Evolutionary conservation across 73 alveolate genomes (phyloP), one percentile per base, ranked within the genome.

Genomic region (Urostyla sp.): DNA sequence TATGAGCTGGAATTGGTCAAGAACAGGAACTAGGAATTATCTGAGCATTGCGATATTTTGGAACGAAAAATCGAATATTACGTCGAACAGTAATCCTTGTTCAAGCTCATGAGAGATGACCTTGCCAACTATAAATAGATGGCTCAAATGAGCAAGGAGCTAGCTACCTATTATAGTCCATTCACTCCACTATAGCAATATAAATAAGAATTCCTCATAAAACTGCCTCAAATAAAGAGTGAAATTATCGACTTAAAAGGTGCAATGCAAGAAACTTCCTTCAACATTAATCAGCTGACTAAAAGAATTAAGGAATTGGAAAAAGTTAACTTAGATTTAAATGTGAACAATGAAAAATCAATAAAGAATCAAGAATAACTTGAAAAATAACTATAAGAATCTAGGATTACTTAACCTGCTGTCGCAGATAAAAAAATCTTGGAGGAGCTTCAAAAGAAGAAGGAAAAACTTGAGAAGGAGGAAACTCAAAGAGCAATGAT

Each of bases 81-180:
- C 53, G 75, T 40, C 1, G 91, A 83, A 67, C 77, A 83, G 53
- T 56, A 67, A 37, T 48, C 84, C 8, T 36, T 66, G 24, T 83
- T 75, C 80, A 73, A 69, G 61, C 57, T 60, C 10, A 67, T 83
- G 66, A 83, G 72, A 48, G 61, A 83, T n/a, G 91, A 83, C 28
- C 31, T 53, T 38, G 82, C 18, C 49, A 60, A 83, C 66, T 72
- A 75, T 49, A 52, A 83, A 38, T 48, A 72, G n/a, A 40, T 72
- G 28, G 91, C 82, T 1, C 21, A 51, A 18, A 83, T 75, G 75
- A 35, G 83, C 48, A 83, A 75, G 69, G 91, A 83, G 48, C 60
- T 53, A 10, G 84, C 91, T 1, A 83, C 91, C 40, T 28, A 52
- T 55, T 83, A 52, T 78, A 67, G 75, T 21, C 91, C 91, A 30